A percentile compares a stretch with the other conserved stretches of the same genome.
Evolutionary conservation across 495 filamentous ascomycete species (phyloP).

Genomic region (Daldinia vernicosa): DNA sequence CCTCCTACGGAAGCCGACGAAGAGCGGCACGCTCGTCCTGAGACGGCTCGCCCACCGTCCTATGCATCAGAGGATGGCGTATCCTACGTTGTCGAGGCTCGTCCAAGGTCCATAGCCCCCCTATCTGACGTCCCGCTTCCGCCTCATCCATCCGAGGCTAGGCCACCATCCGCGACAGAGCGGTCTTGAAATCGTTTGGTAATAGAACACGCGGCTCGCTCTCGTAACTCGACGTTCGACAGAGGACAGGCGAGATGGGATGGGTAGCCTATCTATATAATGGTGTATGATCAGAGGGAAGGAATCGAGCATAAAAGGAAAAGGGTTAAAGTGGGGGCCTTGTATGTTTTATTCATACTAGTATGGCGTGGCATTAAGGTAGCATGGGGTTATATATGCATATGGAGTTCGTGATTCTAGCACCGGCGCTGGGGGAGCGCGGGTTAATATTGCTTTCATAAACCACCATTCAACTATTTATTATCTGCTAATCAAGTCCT

Average conservation of each 20-base stretch:
- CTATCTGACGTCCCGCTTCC: conserved; percentile 53
- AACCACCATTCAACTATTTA: conserved; percentile 3
- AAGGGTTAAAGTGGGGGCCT: neutral
- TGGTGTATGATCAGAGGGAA: conserved; percentile 16
- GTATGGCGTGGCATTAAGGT: conserved; percentile 7
- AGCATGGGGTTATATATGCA: conserved; percentile 17
- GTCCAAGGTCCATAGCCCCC: conserved; percentile 62
- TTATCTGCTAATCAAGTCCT: conserved; percentile 16
- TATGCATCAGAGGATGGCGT: conserved; percentile 78
- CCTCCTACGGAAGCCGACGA: conserved; percentile 22
- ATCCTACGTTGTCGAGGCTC: conserved; percentile 70
- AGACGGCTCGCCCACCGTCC: conserved; percentile 65
- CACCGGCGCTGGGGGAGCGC: conserved; percentile 16
- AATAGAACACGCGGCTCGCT: conserved; percentile 14
- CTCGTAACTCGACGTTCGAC: neutral
- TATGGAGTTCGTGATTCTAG: conserved; percentile 19
- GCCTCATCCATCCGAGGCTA: conserved; percentile 57
- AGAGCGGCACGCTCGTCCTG: conserved; percentile 38
- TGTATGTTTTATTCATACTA: conserved; percentile 17
- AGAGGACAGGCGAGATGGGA: neutral
- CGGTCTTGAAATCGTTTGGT: conserved; percentile 20
- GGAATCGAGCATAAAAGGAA: neutral
- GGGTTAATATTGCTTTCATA: conserved; percentile 21
- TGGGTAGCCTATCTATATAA: conserved; percentile 1
- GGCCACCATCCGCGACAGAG: conserved; percentile 35